These are phyloP conservation scores for Aureobasidium pullulans DNA, from an alignment of 2,329 filamentous ascomycete species.

Conservation along the genomic window DNA sequence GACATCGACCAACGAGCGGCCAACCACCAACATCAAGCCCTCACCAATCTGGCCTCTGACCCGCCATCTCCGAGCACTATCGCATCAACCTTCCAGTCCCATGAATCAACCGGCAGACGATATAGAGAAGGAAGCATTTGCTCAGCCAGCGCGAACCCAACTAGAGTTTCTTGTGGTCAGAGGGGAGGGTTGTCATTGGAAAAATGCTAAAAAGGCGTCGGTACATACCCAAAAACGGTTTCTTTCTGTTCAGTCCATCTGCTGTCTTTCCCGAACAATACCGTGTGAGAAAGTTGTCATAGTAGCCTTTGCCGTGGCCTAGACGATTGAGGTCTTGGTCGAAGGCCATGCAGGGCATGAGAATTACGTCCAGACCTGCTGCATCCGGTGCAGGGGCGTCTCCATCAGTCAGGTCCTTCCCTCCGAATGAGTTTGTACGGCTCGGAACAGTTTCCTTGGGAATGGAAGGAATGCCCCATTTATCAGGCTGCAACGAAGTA, in stretches of 20 bases:
- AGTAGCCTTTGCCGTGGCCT: slow-evolving; percentile 94
- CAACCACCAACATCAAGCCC: neutral
- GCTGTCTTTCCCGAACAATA: slow-evolving; percentile 42
- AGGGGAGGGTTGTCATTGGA: neutral
- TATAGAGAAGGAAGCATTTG: slow-evolving; percentile 65
- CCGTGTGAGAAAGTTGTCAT: slow-evolving; percentile 82
- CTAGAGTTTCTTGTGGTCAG: slow-evolving; percentile 30
- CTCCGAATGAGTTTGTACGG: slow-evolving; percentile 68
- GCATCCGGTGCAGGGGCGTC: slow-evolving; percentile 18
- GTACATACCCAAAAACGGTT: slow-evolving; percentile 53
- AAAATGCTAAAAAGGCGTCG: slow-evolving; percentile 30
- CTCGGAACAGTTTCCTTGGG: slow-evolving; percentile 55
- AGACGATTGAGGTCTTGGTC: slow-evolving; percentile 67
- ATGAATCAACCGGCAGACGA: slow-evolving; percentile 63
- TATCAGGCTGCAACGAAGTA: slow-evolving; percentile 65
- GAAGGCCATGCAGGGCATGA: slow-evolving; percentile 91
- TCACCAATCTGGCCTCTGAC: slow-evolving; percentile 11
- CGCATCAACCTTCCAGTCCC: slow-evolving; percentile 75
- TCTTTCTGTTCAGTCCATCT: slow-evolving; percentile 31
- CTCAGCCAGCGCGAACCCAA: slow-evolving; percentile 78
- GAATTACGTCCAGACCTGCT: slow-evolving; percentile 67
- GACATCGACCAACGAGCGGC: neutral
- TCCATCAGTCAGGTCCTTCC: slow-evolving; percentile 39
- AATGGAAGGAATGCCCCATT: slow-evolving; percentile 92
- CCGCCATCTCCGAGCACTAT: slow-evolving; percentile 26